Conservation (phyloP, 1,284 basidiomycete genomes). For the Tylopilus orsonianus region DNA sequence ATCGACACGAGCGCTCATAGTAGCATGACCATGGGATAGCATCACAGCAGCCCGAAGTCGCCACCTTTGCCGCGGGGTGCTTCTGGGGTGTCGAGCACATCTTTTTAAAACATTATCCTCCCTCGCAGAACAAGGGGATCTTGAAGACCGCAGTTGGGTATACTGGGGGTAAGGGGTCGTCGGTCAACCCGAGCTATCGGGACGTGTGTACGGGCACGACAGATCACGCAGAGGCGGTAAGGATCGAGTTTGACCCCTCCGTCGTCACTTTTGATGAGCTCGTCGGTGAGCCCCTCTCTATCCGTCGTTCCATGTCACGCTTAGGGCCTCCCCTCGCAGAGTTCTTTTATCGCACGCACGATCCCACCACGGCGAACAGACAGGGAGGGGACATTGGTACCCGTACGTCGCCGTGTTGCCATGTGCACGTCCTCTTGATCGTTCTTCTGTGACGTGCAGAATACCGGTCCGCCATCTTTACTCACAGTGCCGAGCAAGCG, state of each 20-base stretch:
- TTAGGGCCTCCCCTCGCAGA: constrained; percentile 43
- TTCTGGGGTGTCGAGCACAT: constrained; percentile 89
- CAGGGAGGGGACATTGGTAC: constrained; percentile 80
- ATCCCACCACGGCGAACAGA: constrained; percentile 81
- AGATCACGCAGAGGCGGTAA: constrained; percentile 87
- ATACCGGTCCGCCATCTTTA: constrained; percentile 94
- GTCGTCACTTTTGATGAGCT: constrained; percentile 81
- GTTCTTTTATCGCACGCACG: constrained; percentile 94
- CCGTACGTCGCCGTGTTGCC: constrained; percentile 48
- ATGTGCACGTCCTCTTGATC: neutral
- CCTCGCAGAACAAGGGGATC: constrained; percentile 63
- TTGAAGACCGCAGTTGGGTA: constrained; percentile 78
- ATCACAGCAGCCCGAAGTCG: constrained; percentile 48
- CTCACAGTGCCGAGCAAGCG: constrained; percentile 74
- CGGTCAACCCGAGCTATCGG: constrained; percentile 63
- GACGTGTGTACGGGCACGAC: constrained; percentile 83
- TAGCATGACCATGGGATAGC: constrained; percentile 5
- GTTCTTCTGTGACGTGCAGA: constrained; percentile 46
- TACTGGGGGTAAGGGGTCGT: constrained; percentile 69
- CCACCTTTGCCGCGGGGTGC: constrained; percentile 81
- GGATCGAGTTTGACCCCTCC: constrained; percentile 82
- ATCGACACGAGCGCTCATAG: neutral
- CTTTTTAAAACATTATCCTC: constrained; percentile 79
- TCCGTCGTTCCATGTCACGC: neutral
- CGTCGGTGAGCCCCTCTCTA: constrained; percentile 53